These are phyloP conservation scores for Nadsonia starkeyi-henricii DNA, from an alignment of 1,139 yeast species.

Conservation along the genomic window DNA sequence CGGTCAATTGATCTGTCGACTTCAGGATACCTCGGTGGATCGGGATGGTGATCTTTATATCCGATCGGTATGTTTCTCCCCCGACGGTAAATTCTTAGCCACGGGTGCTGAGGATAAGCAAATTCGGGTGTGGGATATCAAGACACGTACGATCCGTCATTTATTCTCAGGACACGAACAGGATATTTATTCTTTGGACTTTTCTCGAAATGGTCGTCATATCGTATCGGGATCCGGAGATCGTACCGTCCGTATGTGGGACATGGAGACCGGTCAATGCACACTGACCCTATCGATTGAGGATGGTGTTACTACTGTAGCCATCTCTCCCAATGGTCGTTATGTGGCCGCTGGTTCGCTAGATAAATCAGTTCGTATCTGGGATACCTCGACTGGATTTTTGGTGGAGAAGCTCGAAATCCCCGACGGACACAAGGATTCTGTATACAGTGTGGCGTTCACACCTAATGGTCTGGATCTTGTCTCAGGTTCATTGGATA, in stretches of 20 bases:
- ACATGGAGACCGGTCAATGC: conserved; percentile 81
- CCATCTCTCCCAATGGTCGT: conserved; percentile 90
- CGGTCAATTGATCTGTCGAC: conserved; percentile 77
- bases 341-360: conserved; percentile 93
- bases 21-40: conserved; percentile 58
- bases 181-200: conserved; percentile 91
- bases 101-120: conserved; percentile 98
- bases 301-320: conserved; percentile 97
- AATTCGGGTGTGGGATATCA: conserved; percentile 93
- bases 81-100: conserved; percentile 89
- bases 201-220: conserved; percentile 89
- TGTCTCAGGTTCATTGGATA: conserved; percentile 88
- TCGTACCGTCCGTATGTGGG: conserved; percentile 95
- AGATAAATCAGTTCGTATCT: conserved; percentile 89
- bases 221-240: conserved; percentile 95
- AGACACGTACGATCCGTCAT: conserved; percentile 74
- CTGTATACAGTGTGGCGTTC: conserved; percentile 90
- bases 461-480: conserved; percentile 86
- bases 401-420: conserved; percentile 87
- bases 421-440: conserved; percentile 93
- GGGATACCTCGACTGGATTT: conserved; percentile 87
- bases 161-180: conserved; percentile 92
- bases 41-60: conserved; percentile 70
- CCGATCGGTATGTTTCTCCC: conserved; percentile 91
- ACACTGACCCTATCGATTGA: conserved; percentile 81